Evolutionary conservation across 1,284 basidiomycete species (phyloP), one percentile per base, ranked within the genome.

Genomic region (Amylostereum chailletii): DNA sequence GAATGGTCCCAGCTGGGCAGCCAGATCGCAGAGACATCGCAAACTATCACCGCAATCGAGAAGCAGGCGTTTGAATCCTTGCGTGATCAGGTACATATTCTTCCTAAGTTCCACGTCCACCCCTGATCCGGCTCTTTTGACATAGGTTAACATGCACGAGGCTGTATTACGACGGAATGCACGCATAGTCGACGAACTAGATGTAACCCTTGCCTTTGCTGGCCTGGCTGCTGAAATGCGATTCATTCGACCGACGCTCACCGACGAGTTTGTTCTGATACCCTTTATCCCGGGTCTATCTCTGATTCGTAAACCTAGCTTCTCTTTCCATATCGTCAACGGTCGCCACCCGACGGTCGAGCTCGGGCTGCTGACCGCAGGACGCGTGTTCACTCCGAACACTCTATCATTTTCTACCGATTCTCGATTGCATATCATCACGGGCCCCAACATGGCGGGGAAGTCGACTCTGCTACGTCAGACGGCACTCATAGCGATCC

Each of bases 381-480:
- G 88, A 19, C 81, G 90, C 36, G 70, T 76, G 5, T 97, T 94
- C 64, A 89, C 81, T 0, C 82, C 91, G 0, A 99, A 98, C 65
- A 83, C 86, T 2, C 75, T 93, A 10, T 55, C 69, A 26, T 75
- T 96, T 62, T 68, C 71, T 2, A 69, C 78, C 1, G 60, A 68
- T 4, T 79, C 82, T 7, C 80, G 79, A 29, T 60, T 97, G 3
- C 85, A 83, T 51, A 63, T 96, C 45, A 87, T 98, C 57, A 98
- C 94, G 1, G 95, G 95, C 0, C 95, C 95, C 0, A 98, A 98
- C 61, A 97, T 97, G 92, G 91, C 90, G 40, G 80, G 91, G 45
- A 98, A 99, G 66, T 94, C 90, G 1, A 98, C 95, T 0, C 76
- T 91, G 33, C 75, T 99, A 19, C 87, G 95, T 10, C 94, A 97